These are phyloP conservation scores for Globisporangium viniferum DNA, from an alignment of 352 stramenopile genomes.

Conservation along the genomic window DNA sequence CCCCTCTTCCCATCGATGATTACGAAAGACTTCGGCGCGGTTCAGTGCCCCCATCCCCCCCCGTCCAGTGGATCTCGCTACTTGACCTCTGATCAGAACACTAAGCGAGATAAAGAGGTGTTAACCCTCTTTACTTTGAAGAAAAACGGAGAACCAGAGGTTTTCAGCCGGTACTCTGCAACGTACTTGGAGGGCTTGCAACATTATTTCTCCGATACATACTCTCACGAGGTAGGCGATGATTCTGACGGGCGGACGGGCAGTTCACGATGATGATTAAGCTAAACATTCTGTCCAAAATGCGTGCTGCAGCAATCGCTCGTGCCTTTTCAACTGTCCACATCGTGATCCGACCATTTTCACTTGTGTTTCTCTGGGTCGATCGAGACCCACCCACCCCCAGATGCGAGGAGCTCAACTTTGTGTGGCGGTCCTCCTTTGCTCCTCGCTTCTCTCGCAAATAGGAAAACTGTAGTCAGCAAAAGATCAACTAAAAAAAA, in stretches of 20 bases:
- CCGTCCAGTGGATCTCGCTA: neutral
- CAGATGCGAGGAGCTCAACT: neutral
- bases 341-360: neutral
- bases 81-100: neutral
- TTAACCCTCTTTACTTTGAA: neutral
- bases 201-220: too few species aligned
- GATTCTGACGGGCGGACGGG: too few species aligned
- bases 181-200: too few species aligned
- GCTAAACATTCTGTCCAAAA: neutral
- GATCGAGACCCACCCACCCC: neutral
- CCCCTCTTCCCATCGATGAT: neutral
- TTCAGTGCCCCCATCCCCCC: neutral
- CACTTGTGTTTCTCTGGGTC: neutral
- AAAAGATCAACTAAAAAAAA: neutral
- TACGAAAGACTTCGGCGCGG: neutral
- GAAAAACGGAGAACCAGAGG: neutral
- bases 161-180: neutral
- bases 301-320: neutral
- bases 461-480: neutral
- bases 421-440: neutral
- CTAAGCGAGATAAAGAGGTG: neutral
- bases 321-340: neutral
- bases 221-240: too few species aligned
- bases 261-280: neutral
- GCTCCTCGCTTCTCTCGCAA: neutral